Percentiles rank a stretch among this genome's conserved stretches.
Evolutionary conservation across 768 basidiomycete species (phyloP).

Genomic region (Rossbeevera mucosa): DNA sequence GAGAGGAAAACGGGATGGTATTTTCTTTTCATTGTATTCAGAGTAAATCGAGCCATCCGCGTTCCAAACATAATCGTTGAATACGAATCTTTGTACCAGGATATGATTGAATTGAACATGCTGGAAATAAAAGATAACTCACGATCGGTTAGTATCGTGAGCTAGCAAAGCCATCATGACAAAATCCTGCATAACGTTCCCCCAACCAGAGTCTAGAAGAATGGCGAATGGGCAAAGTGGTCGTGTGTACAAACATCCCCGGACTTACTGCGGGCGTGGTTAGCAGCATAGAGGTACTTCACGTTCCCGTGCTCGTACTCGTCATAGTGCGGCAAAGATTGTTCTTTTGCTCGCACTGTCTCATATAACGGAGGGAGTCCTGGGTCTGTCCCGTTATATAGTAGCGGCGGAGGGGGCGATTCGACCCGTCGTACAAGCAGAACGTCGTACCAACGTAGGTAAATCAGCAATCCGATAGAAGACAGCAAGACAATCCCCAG

Average conservation of each 20-base stretch:
- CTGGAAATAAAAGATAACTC: slow-evolving; percentile 3
- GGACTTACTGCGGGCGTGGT: slow-evolving; percentile 37
- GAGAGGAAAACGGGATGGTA: slow-evolving; percentile 41
- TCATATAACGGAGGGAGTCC: slow-evolving; percentile 41
- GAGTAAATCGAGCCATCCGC: slow-evolving; percentile 33
- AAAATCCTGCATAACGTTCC: slow-evolving; percentile 40
- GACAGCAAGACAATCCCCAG: slow-evolving; percentile 8
- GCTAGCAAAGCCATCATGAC: slow-evolving; percentile 35
- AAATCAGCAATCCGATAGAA: slow-evolving; percentile 12
- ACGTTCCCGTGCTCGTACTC: slow-evolving; percentile 31
- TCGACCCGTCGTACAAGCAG: not conserved
- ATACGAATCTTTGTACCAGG: slow-evolving; percentile 33
- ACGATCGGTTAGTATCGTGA: slow-evolving; percentile 34
- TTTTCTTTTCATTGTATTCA: slow-evolving; percentile 32
- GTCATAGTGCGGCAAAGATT: slow-evolving; percentile 39
- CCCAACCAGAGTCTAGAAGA: slow-evolving; percentile 35
- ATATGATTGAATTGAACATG: slow-evolving; percentile 2
- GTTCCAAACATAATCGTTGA: slow-evolving; percentile 42
- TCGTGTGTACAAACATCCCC: not conserved
- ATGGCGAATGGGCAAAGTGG: not conserved
- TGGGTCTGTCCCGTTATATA: not conserved
- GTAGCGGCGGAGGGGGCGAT: not conserved
- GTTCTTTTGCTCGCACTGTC: slow-evolving; percentile 35
- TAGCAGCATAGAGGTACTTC: slow-evolving; percentile 45
- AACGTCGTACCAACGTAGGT: slow-evolving; percentile 8